Base-by-base conservation (phyloP, 495 filamentous ascomycete genomes). In the Choiromyces venosus region DNA sequence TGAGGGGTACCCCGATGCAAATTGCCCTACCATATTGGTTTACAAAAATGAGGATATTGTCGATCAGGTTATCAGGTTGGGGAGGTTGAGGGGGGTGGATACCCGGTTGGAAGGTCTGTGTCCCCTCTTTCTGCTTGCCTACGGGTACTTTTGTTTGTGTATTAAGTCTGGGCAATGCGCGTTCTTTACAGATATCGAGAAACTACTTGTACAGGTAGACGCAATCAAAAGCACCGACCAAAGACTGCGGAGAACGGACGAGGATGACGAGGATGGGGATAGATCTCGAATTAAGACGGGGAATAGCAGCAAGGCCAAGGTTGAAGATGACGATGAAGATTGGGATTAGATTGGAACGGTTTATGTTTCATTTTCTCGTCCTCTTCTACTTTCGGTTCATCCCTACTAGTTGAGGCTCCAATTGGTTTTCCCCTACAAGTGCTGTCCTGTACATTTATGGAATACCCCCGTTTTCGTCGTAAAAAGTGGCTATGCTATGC, bases 21-120 rank as follows among this genome's bases (percentile, higher is more conserved):
- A 97, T 80, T 96, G 93, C 67, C 95, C 95, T 12, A 99, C 95
- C 9, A 94, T 99, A 39, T 83, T 99, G 71, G 88, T 96, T 0
- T 99, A 98, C 80, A 89, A 89, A 79, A 91, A 97, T 76, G 93
- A 92, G 29, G 93, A 98, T 83, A 96, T 99, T 69, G 87, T 88
- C 79, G 92, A 87, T 82, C 94, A 97, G 82, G 82, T 96, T 73
- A 89, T 99, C 8, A 97, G 93, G 33, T 85, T 99, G 75, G 88
- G 87, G 78, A 92, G 93, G 75, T 80, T 97, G 46, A 87, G 87
- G 14, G 94, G 94, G 29, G 84, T 85, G 21, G 84, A 85, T 70
- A 95, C 92, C 70, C 89, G 83, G 72, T 83, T 92, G 83, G 85
- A 85, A 82, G 89, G 88, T 89, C 81, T 69, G 82, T 36, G 61